Evolutionary conservation across 495 filamentous ascomycete genomes (phyloP), one percentile per base, ranked within the genome.

Genomic region (Poronia punctata): DNA sequence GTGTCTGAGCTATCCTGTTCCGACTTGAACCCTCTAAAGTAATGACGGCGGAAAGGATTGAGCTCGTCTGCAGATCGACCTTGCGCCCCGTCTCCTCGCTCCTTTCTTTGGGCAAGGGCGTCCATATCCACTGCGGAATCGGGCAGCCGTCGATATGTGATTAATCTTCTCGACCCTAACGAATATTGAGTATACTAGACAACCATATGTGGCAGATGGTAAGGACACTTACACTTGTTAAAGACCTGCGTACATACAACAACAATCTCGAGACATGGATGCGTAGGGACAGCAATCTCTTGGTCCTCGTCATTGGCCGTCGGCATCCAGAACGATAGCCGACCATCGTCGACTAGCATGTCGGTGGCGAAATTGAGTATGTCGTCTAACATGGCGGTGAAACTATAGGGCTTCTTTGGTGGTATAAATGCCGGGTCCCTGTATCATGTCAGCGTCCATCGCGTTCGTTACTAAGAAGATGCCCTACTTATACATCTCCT

Each of bases 281-380:
- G 86, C 36, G 68, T 75, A 2, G 92, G 92, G 11, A 93, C 73
- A 0, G 75, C 67, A 6, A 95, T 74, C 51, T 88, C 83, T 7
- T 75, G 68, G 30, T 75, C 68, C 36, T 75, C 75, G 36, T 92
- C 87, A 55, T 86, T 90, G 1, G 86, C 79, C 1, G 88, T 94
- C 0, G 92, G 92, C 88, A 97, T 96, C 92, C 92, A 99, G 70
- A 99, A 88, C 7, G 79, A 83, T 2, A 98, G 54, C 30, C 92
- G 68, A 0, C 88, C 93, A 45, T 76, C 65, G 22, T 85, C 79
- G n/a, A 96, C 86, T 3, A 99, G 68, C n/a, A 75, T 80, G 9
- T 71, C 64, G 1, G 79, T 75, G 0, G 88, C 78, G 53, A 97
- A 99, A 19, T 80, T 68, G 8, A 97, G 72, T 31, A 99, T 83